A percentile compares a stretch with the other conserved stretches of the same genome.
Evolutionary conservation across 345 rosid species (phyloP).

Genomic region (Gossypioides kirkii): DNA sequence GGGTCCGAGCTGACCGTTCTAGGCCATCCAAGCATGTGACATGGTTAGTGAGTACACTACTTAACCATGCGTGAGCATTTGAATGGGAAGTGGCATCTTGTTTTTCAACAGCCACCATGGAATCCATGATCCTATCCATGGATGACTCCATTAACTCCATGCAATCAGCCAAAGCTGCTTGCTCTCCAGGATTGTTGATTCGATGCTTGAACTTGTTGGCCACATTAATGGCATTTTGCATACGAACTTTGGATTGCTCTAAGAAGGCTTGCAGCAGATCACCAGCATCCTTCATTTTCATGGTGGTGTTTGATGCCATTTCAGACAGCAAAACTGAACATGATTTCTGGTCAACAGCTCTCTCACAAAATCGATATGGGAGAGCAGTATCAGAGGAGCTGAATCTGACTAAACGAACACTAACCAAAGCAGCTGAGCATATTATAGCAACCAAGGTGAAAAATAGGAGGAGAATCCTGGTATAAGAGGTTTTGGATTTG

Average conservation of each 20-base stretch:
- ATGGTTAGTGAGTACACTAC: conserved; percentile 71
- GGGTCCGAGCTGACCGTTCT: conserved; percentile 21
- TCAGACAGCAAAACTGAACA: conserved; percentile 41
- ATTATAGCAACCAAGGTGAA: conserved; percentile 40
- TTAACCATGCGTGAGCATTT: conserved; percentile 71
- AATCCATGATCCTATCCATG: conserved; percentile 38
- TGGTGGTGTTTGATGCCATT: conserved; percentile 18
- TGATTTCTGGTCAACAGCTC: conserved; percentile 33
- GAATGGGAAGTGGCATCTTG: conserved; percentile 26
- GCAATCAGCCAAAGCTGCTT: conserved; percentile 44
- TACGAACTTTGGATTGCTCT: conserved; percentile 23
- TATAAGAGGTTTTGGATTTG: conserved; percentile 29
- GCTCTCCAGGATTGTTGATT: conserved; percentile 35
- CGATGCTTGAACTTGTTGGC: conserved; percentile 16
- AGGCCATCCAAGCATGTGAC: conserved; percentile 71
- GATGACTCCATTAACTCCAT: conserved; percentile 57
- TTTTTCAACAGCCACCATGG: conserved; percentile 41
- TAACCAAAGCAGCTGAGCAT: conserved; percentile 26
- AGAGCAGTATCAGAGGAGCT: conserved; percentile 9
- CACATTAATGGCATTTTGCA: conserved; percentile 19
- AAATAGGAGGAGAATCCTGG: conserved; percentile 27
- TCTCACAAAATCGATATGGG: conserved; percentile 29
- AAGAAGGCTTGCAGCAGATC: conserved; percentile 37
- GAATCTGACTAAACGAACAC: conserved; percentile 17
- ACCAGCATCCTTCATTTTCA: conserved; percentile 18